A percentile compares a stretch with the other conserved stretches of the same genome.
phyloP scores from a whole-genome alignment of 169 alveolate genomes.

The Eimeria sp. region DNA sequence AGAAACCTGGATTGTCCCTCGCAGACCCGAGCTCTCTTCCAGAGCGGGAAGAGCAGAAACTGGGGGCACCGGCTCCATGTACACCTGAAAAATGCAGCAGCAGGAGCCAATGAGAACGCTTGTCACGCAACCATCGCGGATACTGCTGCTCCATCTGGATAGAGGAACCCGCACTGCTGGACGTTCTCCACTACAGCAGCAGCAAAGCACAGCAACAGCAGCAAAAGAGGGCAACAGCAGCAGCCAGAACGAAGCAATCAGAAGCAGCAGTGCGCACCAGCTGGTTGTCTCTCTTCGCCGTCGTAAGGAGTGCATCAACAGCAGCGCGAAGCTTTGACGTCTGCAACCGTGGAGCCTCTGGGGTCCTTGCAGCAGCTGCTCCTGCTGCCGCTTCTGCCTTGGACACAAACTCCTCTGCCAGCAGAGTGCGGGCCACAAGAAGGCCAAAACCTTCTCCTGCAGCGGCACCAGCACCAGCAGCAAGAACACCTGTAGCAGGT shows the following conservation, averaged over 20 bases:
- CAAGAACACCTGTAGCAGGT: neutral
- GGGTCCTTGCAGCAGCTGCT: conserved; percentile 39
- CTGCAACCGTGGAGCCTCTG: conserved; percentile 47
- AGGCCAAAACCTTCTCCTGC: conserved; percentile 52
- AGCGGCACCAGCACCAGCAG: neutral
- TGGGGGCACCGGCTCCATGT: conserved; percentile 58
- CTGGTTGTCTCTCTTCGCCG: conserved; percentile 56
- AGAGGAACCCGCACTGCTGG: neutral
- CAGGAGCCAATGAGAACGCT: neutral
- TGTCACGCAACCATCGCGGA: neutral
- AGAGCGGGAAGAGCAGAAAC: conserved; percentile 1
- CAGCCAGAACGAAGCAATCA: neutral
- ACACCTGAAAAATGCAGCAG: conserved; percentile 19
- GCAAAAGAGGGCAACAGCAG: neutral
- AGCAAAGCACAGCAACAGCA: neutral
- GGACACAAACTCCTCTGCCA: conserved; percentile 21
- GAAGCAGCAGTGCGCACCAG: conserved; percentile 37
- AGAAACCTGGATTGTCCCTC: conserved; percentile 44
- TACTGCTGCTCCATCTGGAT: neutral
- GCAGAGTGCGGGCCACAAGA: conserved; percentile 42
- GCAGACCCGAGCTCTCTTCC: conserved; percentile 53
- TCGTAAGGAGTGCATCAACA: conserved; percentile 13
- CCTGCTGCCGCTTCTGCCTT: conserved; percentile 52
- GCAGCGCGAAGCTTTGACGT: conserved; percentile 56
- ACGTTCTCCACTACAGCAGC: neutral